phyloP scores from a whole-genome alignment of 1,284 basidiomycete species.

The Lignosus rhinocerotis region DNA sequence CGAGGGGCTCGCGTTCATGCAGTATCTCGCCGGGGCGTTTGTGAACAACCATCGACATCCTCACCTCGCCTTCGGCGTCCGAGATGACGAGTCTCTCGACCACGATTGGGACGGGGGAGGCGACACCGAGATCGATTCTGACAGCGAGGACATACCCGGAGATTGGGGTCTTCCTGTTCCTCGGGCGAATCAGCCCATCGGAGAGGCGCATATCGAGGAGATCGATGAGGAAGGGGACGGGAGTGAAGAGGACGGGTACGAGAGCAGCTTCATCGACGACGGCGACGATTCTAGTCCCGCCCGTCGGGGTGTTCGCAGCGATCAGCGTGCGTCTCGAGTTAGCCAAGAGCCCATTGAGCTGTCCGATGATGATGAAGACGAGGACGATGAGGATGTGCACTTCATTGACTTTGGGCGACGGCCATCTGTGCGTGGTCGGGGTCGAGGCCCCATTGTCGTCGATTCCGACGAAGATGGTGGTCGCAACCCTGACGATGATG shows the following conservation, averaged over 20 bases:
- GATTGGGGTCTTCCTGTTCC: neutral
- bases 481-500: neutral
- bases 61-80: neutral
- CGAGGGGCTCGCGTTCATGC: neutral
- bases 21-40: neutral
- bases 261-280: conserved; percentile 54
- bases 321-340: neutral
- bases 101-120: conserved; percentile 6
- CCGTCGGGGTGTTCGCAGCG: neutral
- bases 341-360: conserved; percentile 9
- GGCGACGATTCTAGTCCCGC: conserved; percentile 12
- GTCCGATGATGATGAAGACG: conserved; percentile 3
- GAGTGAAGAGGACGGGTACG: conserved; percentile 38
- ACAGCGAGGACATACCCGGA: neutral
- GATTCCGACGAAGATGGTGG: conserved; percentile 31
- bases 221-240: conserved; percentile 30
- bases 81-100: neutral
- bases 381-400: conserved; percentile 3
- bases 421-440: neutral
- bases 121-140: conserved; percentile 11
- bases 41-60: neutral
- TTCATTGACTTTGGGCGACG: neutral
- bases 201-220: neutral
- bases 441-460: conserved; percentile 9
- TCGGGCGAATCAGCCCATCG: neutral